A percentile compares a stretch with the other conserved stretches of the same genome.
Conservation (phyloP, 2,329 filamentous ascomycete species). For the Didymella exigua region DNA sequence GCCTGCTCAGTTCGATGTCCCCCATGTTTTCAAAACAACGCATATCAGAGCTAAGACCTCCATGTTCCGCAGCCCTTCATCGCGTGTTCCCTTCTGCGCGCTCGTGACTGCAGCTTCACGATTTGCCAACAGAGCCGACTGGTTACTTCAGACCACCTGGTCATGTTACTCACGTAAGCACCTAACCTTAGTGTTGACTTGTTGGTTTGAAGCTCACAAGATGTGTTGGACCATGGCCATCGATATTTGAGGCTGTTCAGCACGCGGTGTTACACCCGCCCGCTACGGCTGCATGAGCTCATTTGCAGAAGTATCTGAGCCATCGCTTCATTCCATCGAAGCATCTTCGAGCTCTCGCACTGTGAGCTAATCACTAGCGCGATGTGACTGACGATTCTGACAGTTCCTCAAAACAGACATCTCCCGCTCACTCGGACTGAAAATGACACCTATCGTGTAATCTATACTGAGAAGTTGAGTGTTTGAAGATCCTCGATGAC, state of each 20-base stretch:
- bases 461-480: background rate
- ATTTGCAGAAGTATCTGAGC: background rate
- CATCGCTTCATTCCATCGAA: background rate
- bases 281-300: background rate
- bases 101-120: constrained; percentile 1
- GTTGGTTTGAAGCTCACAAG: background rate
- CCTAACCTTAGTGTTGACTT: background rate
- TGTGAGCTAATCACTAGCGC: background rate
- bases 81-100: background rate
- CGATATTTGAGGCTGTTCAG: background rate
- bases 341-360: background rate
- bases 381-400: background rate
- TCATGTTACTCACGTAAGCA: background rate
- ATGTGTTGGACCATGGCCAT: background rate
- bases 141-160: background rate
- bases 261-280: background rate
- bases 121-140: background rate
- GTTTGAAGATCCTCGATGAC: background rate
- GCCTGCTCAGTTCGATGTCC: background rate
- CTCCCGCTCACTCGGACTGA: background rate
- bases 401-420: background rate
- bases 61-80: background rate
- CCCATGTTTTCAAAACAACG: background rate
- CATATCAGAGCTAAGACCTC: background rate
- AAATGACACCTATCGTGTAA: background rate